Base-by-base conservation (phyloP, 1,139 yeast genomes). In the Taphrina flavorubra region DNA sequence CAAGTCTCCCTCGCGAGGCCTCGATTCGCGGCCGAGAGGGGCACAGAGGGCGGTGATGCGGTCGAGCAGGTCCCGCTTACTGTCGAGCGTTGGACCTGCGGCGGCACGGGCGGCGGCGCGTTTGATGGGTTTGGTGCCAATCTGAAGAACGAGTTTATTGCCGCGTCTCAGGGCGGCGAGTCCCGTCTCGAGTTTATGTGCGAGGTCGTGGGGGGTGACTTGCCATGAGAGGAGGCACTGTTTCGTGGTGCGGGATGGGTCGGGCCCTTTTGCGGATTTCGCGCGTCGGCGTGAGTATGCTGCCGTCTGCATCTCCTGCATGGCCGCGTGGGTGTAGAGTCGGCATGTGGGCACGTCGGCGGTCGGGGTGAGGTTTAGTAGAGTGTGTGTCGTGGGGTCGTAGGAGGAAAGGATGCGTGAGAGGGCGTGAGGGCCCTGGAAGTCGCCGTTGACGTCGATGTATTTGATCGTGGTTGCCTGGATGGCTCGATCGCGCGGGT, bases 321-420 rank as follows among this genome's bases (percentile, higher is more conserved):
- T 11, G 25, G 53, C 67, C 13, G 31, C 67, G 16, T 16, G 46
- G 44, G 67, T 20, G 47, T 53, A 63, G n/a, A 63, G 46, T 6
- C 67, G 61, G 20, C 68, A 65, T n/a, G 68, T 65, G 13, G 68
- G 68, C 6, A 65, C 55, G 14, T 47, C 64, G 34, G 47, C 58
- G 25, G 57, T 14, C 20, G 68, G 68, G 25, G 68, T 65, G 51
- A 65, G 46, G 46, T 65, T 65, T 34, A 65, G 18, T 14, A 65
- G 51, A 4, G 68, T 36, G 58, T 65, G 63, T 31, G 57, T 37
- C 4, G 58, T 11, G 18, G 63, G 18, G 47, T 65, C 68, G 60
- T 65, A 65, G 51, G 57, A 34, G 14, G 57, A 37, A 3, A 57
- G 47, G 37, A 65, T 46, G 34, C 49, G 55, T 3, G 51, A 31